These are phyloP conservation scores for Claviceps spartinae DNA, from an alignment of 2,329 filamentous ascomycete species.

Conservation along the genomic window DNA sequence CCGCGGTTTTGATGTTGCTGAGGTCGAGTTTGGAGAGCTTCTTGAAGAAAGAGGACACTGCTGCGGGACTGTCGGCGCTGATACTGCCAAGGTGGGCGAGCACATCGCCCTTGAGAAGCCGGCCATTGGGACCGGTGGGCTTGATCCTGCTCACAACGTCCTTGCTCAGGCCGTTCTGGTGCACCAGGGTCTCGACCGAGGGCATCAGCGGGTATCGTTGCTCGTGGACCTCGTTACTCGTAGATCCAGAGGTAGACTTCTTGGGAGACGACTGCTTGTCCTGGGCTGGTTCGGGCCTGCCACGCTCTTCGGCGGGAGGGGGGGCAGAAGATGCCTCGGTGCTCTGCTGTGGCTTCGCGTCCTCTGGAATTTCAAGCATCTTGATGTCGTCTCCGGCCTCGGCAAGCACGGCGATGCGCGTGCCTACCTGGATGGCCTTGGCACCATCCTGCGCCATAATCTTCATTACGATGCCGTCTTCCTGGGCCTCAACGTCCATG, in stretches of 20 bases:
- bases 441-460: conserved; percentile 60
- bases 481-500: conserved; percentile 90
- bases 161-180: conserved; percentile 62
- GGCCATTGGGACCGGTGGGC: conserved; percentile 74
- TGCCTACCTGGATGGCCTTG: conserved; percentile 66
- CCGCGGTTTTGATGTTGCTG: conserved; percentile 80
- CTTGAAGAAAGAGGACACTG: conserved; percentile 56
- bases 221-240: conserved; percentile 39
- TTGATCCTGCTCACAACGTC: conserved; percentile 70
- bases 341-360: conserved; percentile 32
- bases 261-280: conserved; percentile 36
- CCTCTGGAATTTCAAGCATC: conserved; percentile 60
- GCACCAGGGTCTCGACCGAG: conserved; percentile 71
- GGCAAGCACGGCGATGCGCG: conserved; percentile 69
- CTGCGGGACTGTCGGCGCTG: conserved; percentile 53
- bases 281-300: conserved; percentile 8
- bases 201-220: conserved; percentile 65
- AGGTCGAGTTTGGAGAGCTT: conserved; percentile 78
- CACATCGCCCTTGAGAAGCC: conserved; percentile 89
- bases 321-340: background rate
- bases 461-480: conserved; percentile 76
- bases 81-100: conserved; percentile 79
- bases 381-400: conserved; percentile 69
- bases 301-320: conserved; percentile 11
- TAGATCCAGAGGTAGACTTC: conserved; percentile 19